Base-by-base conservation (phyloP, 768 basidiomycete species). In the Tremella mesenterica region DNA sequence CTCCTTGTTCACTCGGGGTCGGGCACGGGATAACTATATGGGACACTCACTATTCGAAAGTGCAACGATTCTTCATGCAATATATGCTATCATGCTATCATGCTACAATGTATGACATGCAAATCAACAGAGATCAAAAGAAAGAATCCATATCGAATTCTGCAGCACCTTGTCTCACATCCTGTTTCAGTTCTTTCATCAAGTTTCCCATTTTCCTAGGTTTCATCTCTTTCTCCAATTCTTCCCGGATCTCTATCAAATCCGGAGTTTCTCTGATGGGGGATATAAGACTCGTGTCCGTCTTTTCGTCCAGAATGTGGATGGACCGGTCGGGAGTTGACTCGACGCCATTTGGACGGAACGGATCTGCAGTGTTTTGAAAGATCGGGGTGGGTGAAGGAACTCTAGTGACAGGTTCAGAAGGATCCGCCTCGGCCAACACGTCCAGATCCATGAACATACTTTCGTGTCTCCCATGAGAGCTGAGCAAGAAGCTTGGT, bases 391-490 rank as follows among this genome's bases (percentile, higher is more conserved):
- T 65, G 4, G 63, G 63, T 1, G 52, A 50, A 13, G 57, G 30
- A 9, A 44, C 28, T 21, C 57, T 48, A 4, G 64, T 38, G 16
- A 43, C 34, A 16, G 52, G 41, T 20, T 48, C 54, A 16, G 39
- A 44, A 14, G 47, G 18, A 10, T 43, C 54, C 29, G 67, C 27
- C 55, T 69, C 50, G 70, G 75, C 9, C 81, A 82, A 2, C 83
- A 83, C 77, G 55, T 88, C 86, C 81, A 95, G 90, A 73, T 95
- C 90, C 61, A 93, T 92, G 62, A 89, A 65, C 59, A 93, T 86
- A 5, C 85, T 85, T 3, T 85, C 80, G 33, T 83, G 81, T 21
- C 57, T 34, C 41, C 81, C 81, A 13, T 80, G 79, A 16, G 48
- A 53, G 8, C 57, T 50, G 5, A 71, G 61, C 60, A 71, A 61